These are phyloP conservation scores for Mycena amicta DNA, from an alignment of 768 basidiomycete genomes.

Conservation along the genomic window DNA sequence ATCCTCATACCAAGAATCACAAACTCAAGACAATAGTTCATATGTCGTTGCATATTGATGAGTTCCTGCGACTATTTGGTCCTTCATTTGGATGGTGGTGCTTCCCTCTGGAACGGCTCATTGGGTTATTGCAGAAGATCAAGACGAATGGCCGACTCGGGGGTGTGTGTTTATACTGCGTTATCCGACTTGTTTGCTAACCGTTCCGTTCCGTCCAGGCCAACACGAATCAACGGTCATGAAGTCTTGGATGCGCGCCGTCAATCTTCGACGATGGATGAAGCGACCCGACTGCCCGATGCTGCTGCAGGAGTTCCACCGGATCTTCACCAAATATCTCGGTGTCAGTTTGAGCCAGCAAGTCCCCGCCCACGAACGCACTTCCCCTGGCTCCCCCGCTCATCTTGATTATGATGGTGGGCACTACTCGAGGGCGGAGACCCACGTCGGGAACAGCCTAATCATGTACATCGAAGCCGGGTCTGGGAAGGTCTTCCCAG, in stretches of 20 bases:
- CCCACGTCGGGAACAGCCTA: slow-evolving; percentile 11
- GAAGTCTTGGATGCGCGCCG: slow-evolving; percentile 11
- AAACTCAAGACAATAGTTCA: slow-evolving; percentile 24
- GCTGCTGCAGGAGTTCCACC: slow-evolving; percentile 7
- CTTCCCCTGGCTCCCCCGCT: too few relatives aligned
- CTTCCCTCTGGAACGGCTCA: slow-evolving; percentile 41
- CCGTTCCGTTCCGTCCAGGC: neutral
- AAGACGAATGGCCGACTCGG: slow-evolving; percentile 35
- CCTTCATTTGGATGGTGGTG: slow-evolving; percentile 41
- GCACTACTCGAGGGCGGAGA: slow-evolving; percentile 6
- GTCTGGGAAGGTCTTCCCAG: neutral
- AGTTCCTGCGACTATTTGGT: slow-evolving; percentile 38
- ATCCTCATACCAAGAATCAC: slow-evolving; percentile 24
- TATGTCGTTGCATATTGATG: slow-evolving; percentile 33
- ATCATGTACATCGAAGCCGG: neutral
- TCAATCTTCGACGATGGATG: slow-evolving; percentile 23
- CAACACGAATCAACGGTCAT: slow-evolving; percentile 13
- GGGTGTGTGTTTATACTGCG: neutral
- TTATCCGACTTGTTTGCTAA: neutral
- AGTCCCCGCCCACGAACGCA: neutral
- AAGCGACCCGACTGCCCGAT: slow-evolving; percentile 19
- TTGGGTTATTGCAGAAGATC: slow-evolving; percentile 37
- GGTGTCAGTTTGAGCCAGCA: neutral
- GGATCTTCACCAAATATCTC: slow-evolving; percentile 12
- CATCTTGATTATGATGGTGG: neutral